Conservation (phyloP, 768 basidiomycete genomes). For the Paxillus rubicundulus region DNA sequence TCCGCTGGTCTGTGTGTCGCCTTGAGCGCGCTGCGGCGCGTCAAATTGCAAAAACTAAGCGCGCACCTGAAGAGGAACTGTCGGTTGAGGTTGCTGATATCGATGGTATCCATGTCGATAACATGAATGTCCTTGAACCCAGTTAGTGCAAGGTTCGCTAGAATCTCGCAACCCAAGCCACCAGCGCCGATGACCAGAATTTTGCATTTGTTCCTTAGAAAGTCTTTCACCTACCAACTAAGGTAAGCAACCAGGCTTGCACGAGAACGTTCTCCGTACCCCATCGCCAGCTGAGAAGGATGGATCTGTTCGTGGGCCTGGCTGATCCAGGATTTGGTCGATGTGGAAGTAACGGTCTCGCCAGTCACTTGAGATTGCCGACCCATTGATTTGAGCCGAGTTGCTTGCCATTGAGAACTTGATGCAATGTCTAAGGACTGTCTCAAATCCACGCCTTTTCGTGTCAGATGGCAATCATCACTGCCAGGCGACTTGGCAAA, state of each 20-base stretch:
- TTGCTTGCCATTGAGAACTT: slow-evolving; percentile 22
- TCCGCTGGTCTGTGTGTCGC: slow-evolving; percentile 64
- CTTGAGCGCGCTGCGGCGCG: slow-evolving; percentile 1
- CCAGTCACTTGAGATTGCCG: slow-evolving; percentile 43
- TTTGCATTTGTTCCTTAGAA: slow-evolving; percentile 81
- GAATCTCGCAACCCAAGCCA: slow-evolving; percentile 95
- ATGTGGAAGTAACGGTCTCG: slow-evolving; percentile 72
- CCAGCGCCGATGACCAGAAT: slow-evolving; percentile 98
- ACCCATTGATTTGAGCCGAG: slow-evolving; percentile 35
- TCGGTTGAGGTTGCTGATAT: slow-evolving; percentile 97
- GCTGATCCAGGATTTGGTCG: slow-evolving; percentile 80
- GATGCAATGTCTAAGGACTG: slow-evolving; percentile 11
- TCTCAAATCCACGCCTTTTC: slow-evolving; percentile 9
- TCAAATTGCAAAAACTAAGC: slow-evolving; percentile 4
- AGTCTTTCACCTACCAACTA: slow-evolving; percentile 70
- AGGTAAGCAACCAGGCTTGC: background rate
- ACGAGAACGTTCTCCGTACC: slow-evolving; percentile 41
- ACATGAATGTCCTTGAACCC: slow-evolving; percentile 99
- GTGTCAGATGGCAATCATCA: background rate
- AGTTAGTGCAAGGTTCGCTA: slow-evolving; percentile 91
- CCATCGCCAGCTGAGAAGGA: slow-evolving; percentile 79
- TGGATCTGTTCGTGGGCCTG: slow-evolving; percentile 88
- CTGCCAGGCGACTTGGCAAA: background rate
- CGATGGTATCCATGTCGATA: slow-evolving; percentile 99
- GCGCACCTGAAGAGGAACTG: slow-evolving; percentile 94